Conservation (phyloP, 2,329 filamentous ascomycete genomes). For the Alternaria solani region DNA sequence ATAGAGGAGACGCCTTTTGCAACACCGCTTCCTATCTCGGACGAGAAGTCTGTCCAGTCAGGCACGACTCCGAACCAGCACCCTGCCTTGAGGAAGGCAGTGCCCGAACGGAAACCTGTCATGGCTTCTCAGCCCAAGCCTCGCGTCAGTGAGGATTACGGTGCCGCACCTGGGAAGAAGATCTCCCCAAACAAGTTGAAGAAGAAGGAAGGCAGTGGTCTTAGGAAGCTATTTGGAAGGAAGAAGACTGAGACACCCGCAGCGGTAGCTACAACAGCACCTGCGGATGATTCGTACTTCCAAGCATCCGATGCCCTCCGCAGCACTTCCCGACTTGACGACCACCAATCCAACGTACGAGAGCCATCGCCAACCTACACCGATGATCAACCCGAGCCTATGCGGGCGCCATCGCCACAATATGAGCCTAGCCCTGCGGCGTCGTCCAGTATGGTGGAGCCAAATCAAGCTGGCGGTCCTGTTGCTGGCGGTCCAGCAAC, state of each 20-base stretch:
- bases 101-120: slow-evolving; percentile 34
- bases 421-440: slow-evolving; percentile 38
- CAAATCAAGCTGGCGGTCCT: slow-evolving; percentile 57
- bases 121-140: slow-evolving; percentile 20
- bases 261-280: slow-evolving; percentile 22
- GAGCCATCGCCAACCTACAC: slow-evolving; percentile 38
- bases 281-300: slow-evolving; percentile 29
- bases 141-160: slow-evolving; percentile 33
- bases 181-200: slow-evolving; percentile 47
- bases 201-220: slow-evolving; percentile 49
- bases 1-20: slow-evolving; percentile 13
- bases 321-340: slow-evolving; percentile 36
- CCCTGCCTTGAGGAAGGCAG: slow-evolving; percentile 52
- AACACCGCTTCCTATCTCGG: slow-evolving; percentile 24
- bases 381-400: slow-evolving; percentile 30
- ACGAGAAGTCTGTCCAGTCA: slow-evolving; percentile 40
- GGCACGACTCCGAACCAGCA: slow-evolving; percentile 47
- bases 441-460: slow-evolving; percentile 26
- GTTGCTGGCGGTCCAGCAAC: slow-evolving; percentile 67
- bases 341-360: slow-evolving; percentile 32
- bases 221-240: slow-evolving; percentile 52
- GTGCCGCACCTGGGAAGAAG: slow-evolving; percentile 36
- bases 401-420: slow-evolving; percentile 30
- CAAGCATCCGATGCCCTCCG: slow-evolving; percentile 32
- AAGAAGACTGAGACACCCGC: slow-evolving; percentile 44